These are phyloP conservation scores for Exophiala lecanii-corni DNA, from an alignment of 2,329 filamentous ascomycete genomes.

Conservation along the genomic window DNA sequence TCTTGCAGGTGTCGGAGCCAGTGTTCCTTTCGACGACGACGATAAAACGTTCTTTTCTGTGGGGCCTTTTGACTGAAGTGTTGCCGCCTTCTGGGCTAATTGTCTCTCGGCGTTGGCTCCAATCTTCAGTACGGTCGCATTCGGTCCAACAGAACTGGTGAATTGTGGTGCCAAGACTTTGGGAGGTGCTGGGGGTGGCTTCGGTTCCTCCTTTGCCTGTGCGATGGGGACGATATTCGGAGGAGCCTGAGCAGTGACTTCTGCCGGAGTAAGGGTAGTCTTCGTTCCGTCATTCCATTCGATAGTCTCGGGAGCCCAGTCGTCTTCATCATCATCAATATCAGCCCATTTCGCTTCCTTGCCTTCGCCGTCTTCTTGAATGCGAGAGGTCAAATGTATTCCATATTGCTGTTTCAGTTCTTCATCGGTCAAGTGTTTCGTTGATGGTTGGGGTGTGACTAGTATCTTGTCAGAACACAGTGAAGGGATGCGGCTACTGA, in stretches of 20 bases:
- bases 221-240: slow-evolving; percentile 24
- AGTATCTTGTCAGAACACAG: slow-evolving; percentile 44
- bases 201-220: slow-evolving; percentile 26
- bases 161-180: slow-evolving; percentile 33
- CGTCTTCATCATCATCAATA: slow-evolving; percentile 66
- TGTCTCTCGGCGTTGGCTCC: slow-evolving; percentile 43
- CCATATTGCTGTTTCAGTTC: slow-evolving; percentile 65
- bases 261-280: slow-evolving; percentile 51
- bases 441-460: slow-evolving; percentile 40
- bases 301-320: slow-evolving; percentile 60
- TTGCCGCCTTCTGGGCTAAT: slow-evolving; percentile 41
- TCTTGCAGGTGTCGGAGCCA: slow-evolving; percentile 64
- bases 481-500: not conserved
- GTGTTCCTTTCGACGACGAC: slow-evolving; percentile 38
- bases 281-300: slow-evolving; percentile 68
- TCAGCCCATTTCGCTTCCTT: slow-evolving; percentile 66
- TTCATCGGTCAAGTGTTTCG: slow-evolving; percentile 63
- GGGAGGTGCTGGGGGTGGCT: slow-evolving; percentile 22
- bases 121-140: slow-evolving; percentile 46
- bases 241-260: slow-evolving; percentile 22
- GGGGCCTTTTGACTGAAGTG: slow-evolving; percentile 21
- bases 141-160: slow-evolving; percentile 44
- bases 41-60: slow-evolving; percentile 51
- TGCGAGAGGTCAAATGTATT: slow-evolving; percentile 61
- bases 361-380: slow-evolving; percentile 57